Evolutionary conservation across 495 filamentous ascomycete genomes (phyloP), one percentile per base, ranked within the genome.

Genomic region (Letharia columbiana): DNA sequence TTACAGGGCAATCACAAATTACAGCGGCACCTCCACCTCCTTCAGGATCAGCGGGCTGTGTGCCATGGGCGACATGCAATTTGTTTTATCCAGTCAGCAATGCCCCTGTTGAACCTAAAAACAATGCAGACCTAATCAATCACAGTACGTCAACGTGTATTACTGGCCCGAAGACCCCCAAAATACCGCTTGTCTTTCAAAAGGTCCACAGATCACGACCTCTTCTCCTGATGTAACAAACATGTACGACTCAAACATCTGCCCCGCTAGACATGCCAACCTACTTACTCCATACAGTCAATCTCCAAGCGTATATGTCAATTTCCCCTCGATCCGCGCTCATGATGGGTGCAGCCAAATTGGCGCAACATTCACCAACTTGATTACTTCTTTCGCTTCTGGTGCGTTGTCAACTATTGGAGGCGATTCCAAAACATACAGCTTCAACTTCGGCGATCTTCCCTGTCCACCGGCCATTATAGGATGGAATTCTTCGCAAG

Each of bases 391-490:
- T 31, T 66, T 69, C 28, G 67, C 49, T 28, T 41, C 64, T 18
- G 31, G 52, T 2, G 41, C 31, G 6, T 33, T 69, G 11, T 69
- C 67, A n/a, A 66, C 67, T 15, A 54, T 67, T 54, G 37, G 64
- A 61, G 42, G 35, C 60, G 20, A 58, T 35, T 15, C 23, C 31
- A n/a, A 31, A n/a, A 66, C 67, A 58, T 45, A 59, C 37, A 35
- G 47, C n/a, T 69, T 66, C 64, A 54, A 69, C 42, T 69, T 66
- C 33, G 52, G 37, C 13, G 67, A 69, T 60, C 67, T 69, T 23
- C 64, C 67, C 1, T 69, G 67, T 35, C 63, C 63, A 10, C 64
- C 67, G 17, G 42, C 65, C 9, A 59, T 62, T 23, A 2, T 61
- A 59, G 67, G 49, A 40, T 33, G 47, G 18, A 60, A 66, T n/a